These are phyloP conservation scores for Zygnema cylindricum DNA, from an alignment of 139 green algal species.

Conservation along the genomic window DNA sequence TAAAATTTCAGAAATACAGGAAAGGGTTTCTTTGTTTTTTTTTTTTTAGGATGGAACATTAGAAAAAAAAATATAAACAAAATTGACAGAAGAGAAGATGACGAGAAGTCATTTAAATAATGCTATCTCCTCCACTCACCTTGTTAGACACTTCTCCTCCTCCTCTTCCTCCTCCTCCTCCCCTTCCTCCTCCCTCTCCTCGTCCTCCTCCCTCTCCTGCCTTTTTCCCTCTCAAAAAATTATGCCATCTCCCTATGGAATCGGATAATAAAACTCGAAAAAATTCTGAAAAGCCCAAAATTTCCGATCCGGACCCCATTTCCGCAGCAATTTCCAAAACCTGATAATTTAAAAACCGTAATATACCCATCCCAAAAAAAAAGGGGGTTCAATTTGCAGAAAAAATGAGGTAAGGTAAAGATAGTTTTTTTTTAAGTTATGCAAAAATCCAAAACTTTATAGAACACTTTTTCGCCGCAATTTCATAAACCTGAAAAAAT, in stretches of 20 bases:
- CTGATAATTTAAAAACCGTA: background rate
- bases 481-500: background rate
- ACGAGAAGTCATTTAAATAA: too few relatives aligned
- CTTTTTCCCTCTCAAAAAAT: background rate
- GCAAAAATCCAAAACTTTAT: background rate
- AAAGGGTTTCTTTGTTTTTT: too few relatives aligned
- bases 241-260: background rate
- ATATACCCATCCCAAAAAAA: too few relatives aligned
- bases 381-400: too few relatives aligned
- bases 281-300: background rate
- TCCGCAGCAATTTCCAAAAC: background rate
- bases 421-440: too few relatives aligned
- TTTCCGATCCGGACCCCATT: background rate
- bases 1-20: too few relatives aligned
- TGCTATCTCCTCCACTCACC: too few relatives aligned
- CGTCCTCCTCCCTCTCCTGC: background rate
- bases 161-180: background rate
- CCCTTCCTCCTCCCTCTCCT: too few relatives aligned
- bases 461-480: background rate
- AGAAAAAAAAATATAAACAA: too few relatives aligned
- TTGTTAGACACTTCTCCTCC: background rate
- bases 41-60: background rate
- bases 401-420: too few relatives aligned
- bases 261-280: conserved; percentile 7
- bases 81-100: too few relatives aligned